These are phyloP conservation scores for Colletotrichum aenigma DNA, from an alignment of 2,329 filamentous ascomycete species.

Conservation along the genomic window DNA sequence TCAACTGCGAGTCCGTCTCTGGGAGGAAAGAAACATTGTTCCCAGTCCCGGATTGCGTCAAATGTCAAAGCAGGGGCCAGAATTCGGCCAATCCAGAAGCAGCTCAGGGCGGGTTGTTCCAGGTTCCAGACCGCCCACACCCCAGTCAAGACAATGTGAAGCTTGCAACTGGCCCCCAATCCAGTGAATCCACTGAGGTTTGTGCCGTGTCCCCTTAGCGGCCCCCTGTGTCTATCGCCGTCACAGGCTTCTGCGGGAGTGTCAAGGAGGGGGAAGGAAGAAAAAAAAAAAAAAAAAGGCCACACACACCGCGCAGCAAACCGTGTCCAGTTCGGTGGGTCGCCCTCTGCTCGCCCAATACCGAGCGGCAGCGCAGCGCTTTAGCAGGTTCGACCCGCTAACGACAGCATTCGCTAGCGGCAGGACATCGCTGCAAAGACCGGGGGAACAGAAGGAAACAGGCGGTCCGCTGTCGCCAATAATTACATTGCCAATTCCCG, in stretches of 20 bases:
- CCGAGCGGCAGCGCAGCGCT: background rate
- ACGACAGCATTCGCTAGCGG: background rate
- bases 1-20: background rate
- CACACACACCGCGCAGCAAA: background rate
- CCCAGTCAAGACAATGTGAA: background rate
- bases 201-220: background rate
- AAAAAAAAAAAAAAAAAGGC: background rate
- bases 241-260: background rate
- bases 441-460: background rate
- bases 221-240: background rate
- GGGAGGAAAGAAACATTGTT: background rate
- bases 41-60: background rate
- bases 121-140: conserved; percentile 16
- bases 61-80: conserved; percentile 3
- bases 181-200: background rate
- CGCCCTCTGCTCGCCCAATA: background rate
- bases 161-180: background rate
- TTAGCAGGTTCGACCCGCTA: conserved; percentile 7
- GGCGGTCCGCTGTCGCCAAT: background rate
- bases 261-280: background rate
- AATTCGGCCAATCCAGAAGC: background rate
- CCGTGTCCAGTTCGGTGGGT: background rate
- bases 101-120: background rate
- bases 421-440: background rate
- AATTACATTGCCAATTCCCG: conserved; percentile 7